Base-by-base conservation (phyloP, 2,329 filamentous ascomycete species). In the Neofusicoccum ribis region DNA sequence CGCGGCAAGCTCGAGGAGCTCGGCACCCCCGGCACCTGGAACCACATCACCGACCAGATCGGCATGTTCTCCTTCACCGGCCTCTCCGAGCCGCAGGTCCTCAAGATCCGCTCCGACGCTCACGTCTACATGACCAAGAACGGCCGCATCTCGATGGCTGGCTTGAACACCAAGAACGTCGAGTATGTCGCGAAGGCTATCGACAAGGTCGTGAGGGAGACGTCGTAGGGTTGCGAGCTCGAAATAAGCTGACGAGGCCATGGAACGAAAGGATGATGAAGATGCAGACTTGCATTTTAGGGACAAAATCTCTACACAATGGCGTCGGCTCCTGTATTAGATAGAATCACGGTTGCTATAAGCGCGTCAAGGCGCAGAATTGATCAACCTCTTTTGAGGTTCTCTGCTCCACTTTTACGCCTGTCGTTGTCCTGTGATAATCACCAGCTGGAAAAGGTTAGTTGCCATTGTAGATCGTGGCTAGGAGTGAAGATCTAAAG, bases 1-100 rank as follows among this genome's bases (percentile, higher is more conserved):
- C 87, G 92, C 59, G 81, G 82, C 64, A 92, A 93, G 79, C 87
- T 99, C 11, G 94, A 98, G 81, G 87, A 89, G 74, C 85, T 94
- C 66, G 88, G 87, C 36, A 97, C 95, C 0, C 94, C 94, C 0
- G 94, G 94, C 37, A 90, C 86, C 14, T 99, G 95, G 95, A 92
- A 93, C 75, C 95, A 99, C 81, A 96, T 99, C 77, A 97, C 93
- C 15, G 91, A 96, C 73, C 95, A 99, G 85, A 99, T 99, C 76
- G 95, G 95, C 82, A 99, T 99, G 95, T 99, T 99, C 82, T 94
- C 90, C 78, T 99, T 96, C 78, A 96, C 92, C 0, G 92, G 92
- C 12, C 80, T 96, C 76, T 86, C 78, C 12, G 90, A 93, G 80
- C 76, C 86, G 68, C 91, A 95, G 76, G 91, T 94, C 7, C 71